Evolutionary conservation across 2,329 filamentous ascomycete genomes (phyloP).

Genomic region (Fusarium liriodendri): DNA sequence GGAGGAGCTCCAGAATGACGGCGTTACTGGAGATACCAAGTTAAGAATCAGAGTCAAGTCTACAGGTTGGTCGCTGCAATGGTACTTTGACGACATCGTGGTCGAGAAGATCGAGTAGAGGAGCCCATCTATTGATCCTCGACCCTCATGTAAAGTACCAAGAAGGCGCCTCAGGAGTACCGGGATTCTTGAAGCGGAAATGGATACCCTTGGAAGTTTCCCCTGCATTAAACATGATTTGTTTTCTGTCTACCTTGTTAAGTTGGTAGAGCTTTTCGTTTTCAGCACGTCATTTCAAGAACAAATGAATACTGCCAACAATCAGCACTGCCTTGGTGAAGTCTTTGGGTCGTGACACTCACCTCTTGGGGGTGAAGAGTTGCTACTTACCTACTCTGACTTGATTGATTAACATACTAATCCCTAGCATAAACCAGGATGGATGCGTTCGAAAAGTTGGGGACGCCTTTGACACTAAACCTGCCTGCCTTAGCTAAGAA

Average conservation of each 20-base stretch:
- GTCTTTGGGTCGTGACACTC: not conserved
- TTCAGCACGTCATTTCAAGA: not conserved
- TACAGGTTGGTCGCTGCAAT: not conserved
- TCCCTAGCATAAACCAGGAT: not conserved
- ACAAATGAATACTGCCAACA: not conserved
- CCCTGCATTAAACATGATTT: not conserved
- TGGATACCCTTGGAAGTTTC: not conserved
- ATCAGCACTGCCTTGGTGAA: not conserved
- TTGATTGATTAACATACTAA: not conserved
- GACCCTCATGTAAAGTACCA: not conserved
- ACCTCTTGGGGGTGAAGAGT: not conserved
- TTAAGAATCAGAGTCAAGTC: not conserved
- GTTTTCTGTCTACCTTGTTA: not conserved
- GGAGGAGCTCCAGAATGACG: not conserved
- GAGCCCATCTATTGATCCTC: not conserved
- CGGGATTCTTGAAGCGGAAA: not conserved
- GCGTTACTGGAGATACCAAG: not conserved
- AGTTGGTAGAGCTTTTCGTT: not conserved
- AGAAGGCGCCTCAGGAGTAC: not conserved
- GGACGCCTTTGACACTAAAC: not conserved
- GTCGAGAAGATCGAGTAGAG: not conserved
- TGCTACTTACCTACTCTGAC: not conserved
- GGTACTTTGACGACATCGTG: not conserved
- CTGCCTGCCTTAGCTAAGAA: not conserved
- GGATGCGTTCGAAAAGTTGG: not conserved